Evolutionary conservation across 75 land plant genomes (phyloP).

Genomic region (Sequoiadendron giganteum): DNA sequence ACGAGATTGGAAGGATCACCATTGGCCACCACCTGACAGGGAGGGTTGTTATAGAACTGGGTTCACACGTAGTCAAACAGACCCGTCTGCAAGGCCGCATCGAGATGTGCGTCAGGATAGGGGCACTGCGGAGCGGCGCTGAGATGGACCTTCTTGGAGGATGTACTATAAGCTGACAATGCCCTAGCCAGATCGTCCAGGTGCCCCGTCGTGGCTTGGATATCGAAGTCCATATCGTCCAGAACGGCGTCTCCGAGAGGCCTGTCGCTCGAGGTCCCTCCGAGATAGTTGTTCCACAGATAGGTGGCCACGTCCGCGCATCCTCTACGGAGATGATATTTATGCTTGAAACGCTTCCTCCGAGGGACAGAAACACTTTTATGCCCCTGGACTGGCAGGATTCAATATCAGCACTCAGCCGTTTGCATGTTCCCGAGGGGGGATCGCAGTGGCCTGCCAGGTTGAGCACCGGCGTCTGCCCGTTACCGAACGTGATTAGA

Average conservation of each 20-base stretch:
- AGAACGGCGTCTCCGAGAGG: conserved; percentile 26
- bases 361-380: background rate
- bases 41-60: conserved; percentile 34
- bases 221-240: conserved; percentile 38
- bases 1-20: conserved; percentile 7
- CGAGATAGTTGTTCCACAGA: conserved; percentile 47
- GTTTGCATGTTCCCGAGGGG: conserved; percentile 19
- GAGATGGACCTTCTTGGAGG: conserved; percentile 15
- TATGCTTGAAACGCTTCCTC: conserved; percentile 12
- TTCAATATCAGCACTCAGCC: conserved; percentile 19
- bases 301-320: conserved; percentile 30
- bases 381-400: conserved; percentile 36
- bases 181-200: conserved; percentile 21
- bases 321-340: conserved; percentile 28
- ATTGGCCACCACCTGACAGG: conserved; percentile 26
- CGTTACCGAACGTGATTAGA: too few relatives aligned
- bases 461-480: too few relatives aligned
- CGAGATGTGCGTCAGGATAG: conserved; percentile 22
- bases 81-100: conserved; percentile 20
- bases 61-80: conserved; percentile 21
- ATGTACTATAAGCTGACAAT: background rate
- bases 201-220: conserved; percentile 22
- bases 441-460: conserved; percentile 46
- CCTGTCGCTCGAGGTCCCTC: conserved; percentile 26
- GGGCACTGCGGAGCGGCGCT: conserved; percentile 50